Evolutionary conservation across 345 rosid genomes (phyloP).

Genomic region (Linum tenue): DNA sequence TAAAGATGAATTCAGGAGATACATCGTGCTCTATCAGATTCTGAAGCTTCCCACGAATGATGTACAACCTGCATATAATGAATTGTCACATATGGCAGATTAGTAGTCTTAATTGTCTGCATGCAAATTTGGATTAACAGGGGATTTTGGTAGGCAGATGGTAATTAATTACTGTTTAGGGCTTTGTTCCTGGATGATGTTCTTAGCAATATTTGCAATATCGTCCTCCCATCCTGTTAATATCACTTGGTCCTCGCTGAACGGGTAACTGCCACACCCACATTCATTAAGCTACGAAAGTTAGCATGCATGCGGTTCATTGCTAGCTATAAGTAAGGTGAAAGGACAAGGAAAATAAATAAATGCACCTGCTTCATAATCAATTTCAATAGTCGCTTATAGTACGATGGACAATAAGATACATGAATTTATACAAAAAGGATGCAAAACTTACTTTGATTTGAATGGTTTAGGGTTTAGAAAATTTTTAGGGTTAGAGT

Average conservation of each 20-base stretch:
- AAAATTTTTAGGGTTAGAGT: too few relatives aligned
- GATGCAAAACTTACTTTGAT: too few relatives aligned
- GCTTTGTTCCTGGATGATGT: conserved; percentile 46
- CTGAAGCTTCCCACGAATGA: conserved; percentile 45
- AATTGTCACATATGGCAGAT: not conserved
- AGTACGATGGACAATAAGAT: too few relatives aligned
- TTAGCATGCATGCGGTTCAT: too few relatives aligned
- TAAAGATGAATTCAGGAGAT: conserved; percentile 35
- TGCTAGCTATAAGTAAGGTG: not conserved
- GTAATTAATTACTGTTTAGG: conserved; percentile 40
- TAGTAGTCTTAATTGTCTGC: too few relatives aligned
- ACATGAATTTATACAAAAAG: too few relatives aligned
- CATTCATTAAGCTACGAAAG: not conserved
- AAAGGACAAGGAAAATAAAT: not conserved
- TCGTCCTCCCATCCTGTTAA: conserved; percentile 54
- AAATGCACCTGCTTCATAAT: too few relatives aligned
- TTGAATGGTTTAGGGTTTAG: too few relatives aligned
- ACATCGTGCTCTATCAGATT: conserved; percentile 48
- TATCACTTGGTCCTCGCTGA: conserved; percentile 27
- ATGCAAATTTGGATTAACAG: not conserved
- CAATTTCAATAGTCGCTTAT: too few relatives aligned
- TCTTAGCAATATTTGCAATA: conserved; percentile 47
- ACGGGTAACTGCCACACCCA: conserved; percentile 23
- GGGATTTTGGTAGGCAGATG: not conserved
- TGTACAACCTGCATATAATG: conserved; percentile 33